These are phyloP conservation scores for Petasospora fabianii DNA, from an alignment of 1,139 yeast species.

Conservation along the genomic window DNA sequence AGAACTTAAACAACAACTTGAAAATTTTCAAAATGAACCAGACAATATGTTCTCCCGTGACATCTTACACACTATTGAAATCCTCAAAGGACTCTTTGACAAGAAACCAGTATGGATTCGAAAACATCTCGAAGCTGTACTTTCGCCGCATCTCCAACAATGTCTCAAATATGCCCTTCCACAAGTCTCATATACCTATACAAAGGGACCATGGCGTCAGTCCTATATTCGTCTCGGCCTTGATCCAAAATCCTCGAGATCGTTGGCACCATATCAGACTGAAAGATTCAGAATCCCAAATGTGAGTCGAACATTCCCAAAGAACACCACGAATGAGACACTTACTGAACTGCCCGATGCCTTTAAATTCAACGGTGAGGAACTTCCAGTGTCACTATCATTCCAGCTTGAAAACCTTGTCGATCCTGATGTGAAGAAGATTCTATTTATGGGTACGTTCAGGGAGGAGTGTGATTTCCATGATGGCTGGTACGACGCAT, in stretches of 20 bases:
- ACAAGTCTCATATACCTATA: constrained; percentile 72
- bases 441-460: constrained; percentile 41
- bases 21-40: constrained; percentile 18
- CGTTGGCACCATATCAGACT: constrained; percentile 69
- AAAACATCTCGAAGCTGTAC: constrained; percentile 60
- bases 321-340: constrained; percentile 30
- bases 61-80: constrained; percentile 36
- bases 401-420: constrained; percentile 80
- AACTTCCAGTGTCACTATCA: constrained; percentile 63
- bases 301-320: constrained; percentile 32
- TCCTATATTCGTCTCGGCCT: constrained; percentile 78
- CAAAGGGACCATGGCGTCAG: constrained; percentile 95
- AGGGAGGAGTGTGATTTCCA: constrained; percentile 44
- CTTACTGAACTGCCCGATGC: constrained; percentile 34
- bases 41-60: constrained; percentile 20
- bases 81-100: constrained; percentile 53
- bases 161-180: constrained; percentile 76
- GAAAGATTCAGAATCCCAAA: constrained; percentile 69
- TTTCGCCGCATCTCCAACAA: constrained; percentile 48
- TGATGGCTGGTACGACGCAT: constrained; percentile 74
- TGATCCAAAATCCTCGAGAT: constrained; percentile 59
- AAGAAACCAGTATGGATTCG: constrained; percentile 85
- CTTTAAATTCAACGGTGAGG: constrained; percentile 69
- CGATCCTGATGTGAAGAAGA: constrained; percentile 56
- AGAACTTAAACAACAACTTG: constrained; percentile 36